Evolutionary conservation across 1,139 yeast genomes (phyloP).

Genomic region (Debaryomyces robertsiae): DNA sequence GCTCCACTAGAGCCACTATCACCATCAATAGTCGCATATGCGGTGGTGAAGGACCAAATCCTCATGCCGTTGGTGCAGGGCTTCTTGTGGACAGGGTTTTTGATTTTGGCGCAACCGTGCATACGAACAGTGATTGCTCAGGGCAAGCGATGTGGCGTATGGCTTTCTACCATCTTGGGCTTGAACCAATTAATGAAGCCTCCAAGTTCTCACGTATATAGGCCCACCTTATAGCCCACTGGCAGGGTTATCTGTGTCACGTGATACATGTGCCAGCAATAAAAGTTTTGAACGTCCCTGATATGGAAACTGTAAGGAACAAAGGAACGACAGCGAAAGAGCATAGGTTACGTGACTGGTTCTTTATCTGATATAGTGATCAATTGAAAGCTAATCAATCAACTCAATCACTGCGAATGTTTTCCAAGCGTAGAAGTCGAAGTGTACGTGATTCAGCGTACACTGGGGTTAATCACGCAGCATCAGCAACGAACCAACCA

Average conservation of each 20-base stretch:
- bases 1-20: slow-evolving; percentile 44
- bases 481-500: slow-evolving; percentile 39
- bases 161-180: slow-evolving; percentile 30
- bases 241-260: slow-evolving; percentile 5
- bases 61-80: slow-evolving; percentile 66
- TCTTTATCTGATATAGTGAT: background rate
- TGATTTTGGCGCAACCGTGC: slow-evolving; percentile 35
- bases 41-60: slow-evolving; percentile 63
- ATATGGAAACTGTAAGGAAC: slow-evolving; percentile 8
- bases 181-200: slow-evolving; percentile 17
- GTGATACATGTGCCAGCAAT: slow-evolving; percentile 9
- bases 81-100: slow-evolving; percentile 41
- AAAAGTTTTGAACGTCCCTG: slow-evolving; percentile 6
- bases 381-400: background rate
- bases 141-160: slow-evolving; percentile 37
- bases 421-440: slow-evolving; percentile 39
- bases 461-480: slow-evolving; percentile 47
- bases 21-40: slow-evolving; percentile 52
- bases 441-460: slow-evolving; percentile 37
- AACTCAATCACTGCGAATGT: slow-evolving; percentile 24
- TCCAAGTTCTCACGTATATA: slow-evolving; percentile 7
- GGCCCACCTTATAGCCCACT: slow-evolving; percentile 7
- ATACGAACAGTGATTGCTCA: slow-evolving; percentile 27
- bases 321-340: slow-evolving; percentile 2
- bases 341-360: background rate